Evolutionary conservation across 345 rosid genomes (phyloP), one percentile per base, ranked within the genome.

Genomic region (Salix dunnii): DNA sequence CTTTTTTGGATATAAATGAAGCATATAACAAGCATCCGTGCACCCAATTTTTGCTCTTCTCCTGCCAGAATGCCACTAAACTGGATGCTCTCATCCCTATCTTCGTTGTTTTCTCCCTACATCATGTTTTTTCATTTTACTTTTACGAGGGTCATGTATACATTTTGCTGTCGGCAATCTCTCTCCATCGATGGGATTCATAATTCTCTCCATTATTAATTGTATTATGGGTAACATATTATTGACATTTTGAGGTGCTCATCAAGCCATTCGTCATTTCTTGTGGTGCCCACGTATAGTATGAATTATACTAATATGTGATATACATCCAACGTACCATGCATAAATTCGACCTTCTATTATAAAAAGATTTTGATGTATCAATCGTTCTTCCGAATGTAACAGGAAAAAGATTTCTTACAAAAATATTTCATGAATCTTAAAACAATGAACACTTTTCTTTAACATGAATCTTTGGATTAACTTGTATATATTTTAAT

Each of bases 151-250:
- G 12, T 36, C 5, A 31, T 14, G 12, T 36, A 21, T n/a, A 55
- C 42, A 60, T n/a, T 65, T 63, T 74, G 76, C 18, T 74, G 9
- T 83, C 83, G 82, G 79, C 82, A 75, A 67, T 74, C n/a, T 38
- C 67, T 79, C 40, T 74, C 14, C 20, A 58, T 40, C n/a, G 38
- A 72, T n/a, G 33, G 18, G 31, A 55, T 35, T 55, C 17, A 72
- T 72, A 6, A 36, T 53, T 58, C 33, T 35, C 65, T 27, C 18
- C 17, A 72, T 38, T 55, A 72, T 58, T 35, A 25, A 6, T 60
- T 10, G 6, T 36, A 5, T 14, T 33, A 33, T 58, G 16, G 23
- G 58, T 4, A 38, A 38, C 30, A n/a, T 21, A 72, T 72, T 51
- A 72, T 69, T 55, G 60, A 67, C 38, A 75, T 62, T 72, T 55